phyloP scores from a whole-genome alignment of 441 rosid species.

The Adansonia madagascariensis region DNA sequence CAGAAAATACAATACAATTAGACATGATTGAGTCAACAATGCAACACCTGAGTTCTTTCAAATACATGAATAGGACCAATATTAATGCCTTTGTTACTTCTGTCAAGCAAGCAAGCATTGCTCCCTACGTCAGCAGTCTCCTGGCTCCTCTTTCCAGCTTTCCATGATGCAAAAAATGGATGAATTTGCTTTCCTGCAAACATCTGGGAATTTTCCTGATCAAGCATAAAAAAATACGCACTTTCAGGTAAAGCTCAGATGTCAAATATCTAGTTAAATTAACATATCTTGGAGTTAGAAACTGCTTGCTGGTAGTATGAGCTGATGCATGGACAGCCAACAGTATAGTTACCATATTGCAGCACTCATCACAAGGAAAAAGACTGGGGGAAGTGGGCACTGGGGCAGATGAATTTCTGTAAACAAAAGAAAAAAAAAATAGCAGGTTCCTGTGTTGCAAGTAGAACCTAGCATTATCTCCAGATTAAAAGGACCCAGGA shows the following conservation, averaged over 20 bases:
- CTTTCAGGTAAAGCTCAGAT: slow-evolving; percentile 11
- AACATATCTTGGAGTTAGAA: not conserved
- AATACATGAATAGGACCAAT: slow-evolving; percentile 90
- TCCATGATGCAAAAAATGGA: slow-evolving; percentile 78
- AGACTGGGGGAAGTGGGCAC: not conserved
- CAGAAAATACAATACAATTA: slow-evolving; percentile 2
- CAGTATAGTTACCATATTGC: not conserved
- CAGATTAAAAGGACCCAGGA: not conserved
- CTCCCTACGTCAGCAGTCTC: slow-evolving; percentile 43
- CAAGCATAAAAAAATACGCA: slow-evolving; percentile 32
- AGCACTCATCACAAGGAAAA: not conserved
- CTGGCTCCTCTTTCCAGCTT: slow-evolving; percentile 51
- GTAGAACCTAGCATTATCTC: not conserved
- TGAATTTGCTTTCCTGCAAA: slow-evolving; percentile 78
- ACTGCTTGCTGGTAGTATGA: slow-evolving; percentile 9
- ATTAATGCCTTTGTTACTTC: slow-evolving; percentile 37
- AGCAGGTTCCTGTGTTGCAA: slow-evolving; percentile 7
- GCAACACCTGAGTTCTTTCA: slow-evolving; percentile 64
- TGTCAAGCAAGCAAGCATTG: slow-evolving; percentile 32
- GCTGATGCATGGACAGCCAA: not conserved
- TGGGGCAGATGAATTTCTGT: not conserved
- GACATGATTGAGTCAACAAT: slow-evolving; percentile 8
- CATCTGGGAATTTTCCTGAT: slow-evolving; percentile 73
- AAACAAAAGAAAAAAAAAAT: not conserved
- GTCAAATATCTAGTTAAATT: slow-evolving; percentile 20